Evolutionary conservation across 1,284 basidiomycete genomes (phyloP), one percentile per base, ranked within the genome.

Genomic region (Nidula niveotomentosa): DNA sequence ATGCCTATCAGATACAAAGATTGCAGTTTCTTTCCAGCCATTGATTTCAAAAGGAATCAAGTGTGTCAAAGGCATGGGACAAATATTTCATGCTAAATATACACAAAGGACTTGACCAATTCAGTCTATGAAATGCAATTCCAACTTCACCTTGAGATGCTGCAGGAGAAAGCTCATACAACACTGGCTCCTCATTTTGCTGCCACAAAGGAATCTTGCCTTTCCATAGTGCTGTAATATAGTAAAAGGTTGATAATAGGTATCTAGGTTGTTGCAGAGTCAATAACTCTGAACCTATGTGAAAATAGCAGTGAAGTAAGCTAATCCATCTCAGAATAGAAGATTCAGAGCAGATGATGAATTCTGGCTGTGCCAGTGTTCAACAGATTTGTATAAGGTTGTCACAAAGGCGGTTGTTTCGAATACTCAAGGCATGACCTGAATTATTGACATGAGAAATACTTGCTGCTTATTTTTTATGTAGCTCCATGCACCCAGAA

Each of bases 401-500:
- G 7, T 12, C 12, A 6, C 39, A 15, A 41, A 41, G 12, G 39
- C 7, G 12, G 15, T 15, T 2, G 39, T 15, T 4, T 41, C 39
- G 15, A 12, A 41, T 12, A 41, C 39, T 15, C 3, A 6, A 41
- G 39, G 6, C 39, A 41, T 41, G 39, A 15, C 12, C 39, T 41
- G 12, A 12, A 41, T 12, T 41, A 12, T 41, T 4, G 12, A 12
- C 39, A 3, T 12, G 39, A 15, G 12, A 15, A 12, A 12, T 12
- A 15, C 6, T 4, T 12, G 12, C 12, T 12, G 12, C 12, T 41
- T 41, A 41, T 41, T 41, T 41, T 41, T 15, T 12, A 41, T 12
- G 39, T 41, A 12, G 7, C 12, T 15, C 15, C 39, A 15, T 56
- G 48, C 56, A 66, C 65, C 63, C 65, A 66, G 43, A 65, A 3